Conservation (phyloP, 768 basidiomycete genomes). For the Cystobasidium onofrii region DNA sequence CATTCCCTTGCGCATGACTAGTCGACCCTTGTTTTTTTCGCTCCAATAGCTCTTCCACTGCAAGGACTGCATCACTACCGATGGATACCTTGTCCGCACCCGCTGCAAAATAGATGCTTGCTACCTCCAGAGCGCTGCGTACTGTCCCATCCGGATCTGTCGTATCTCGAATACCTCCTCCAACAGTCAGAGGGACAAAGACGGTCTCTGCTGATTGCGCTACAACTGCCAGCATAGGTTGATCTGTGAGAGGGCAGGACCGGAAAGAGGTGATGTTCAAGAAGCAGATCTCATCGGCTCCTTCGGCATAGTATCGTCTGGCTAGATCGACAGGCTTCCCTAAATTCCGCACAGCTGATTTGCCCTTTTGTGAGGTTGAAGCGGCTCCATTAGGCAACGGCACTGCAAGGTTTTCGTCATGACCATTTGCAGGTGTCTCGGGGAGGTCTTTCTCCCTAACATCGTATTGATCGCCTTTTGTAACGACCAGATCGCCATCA, state of each 20-base stretch:
- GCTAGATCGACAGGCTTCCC: conserved; percentile 94
- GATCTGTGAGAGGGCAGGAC: conserved; percentile 84
- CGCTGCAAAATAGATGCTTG: conserved; percentile 88
- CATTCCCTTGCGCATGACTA: conserved; percentile 53
- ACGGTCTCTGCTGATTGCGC: conserved; percentile 77
- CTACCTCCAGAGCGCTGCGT: conserved; percentile 82
- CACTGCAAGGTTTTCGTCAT: not conserved
- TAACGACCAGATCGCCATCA: conserved; percentile 90
- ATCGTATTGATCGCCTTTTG: conserved; percentile 98
- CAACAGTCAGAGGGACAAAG: conserved; percentile 96
- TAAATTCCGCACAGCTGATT: conserved; percentile 69
- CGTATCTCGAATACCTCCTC: conserved; percentile 94
- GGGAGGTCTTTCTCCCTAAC: conserved; percentile 65
- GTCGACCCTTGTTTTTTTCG: conserved; percentile 40
- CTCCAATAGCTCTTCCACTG: conserved; percentile 66
- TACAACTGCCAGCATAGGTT: conserved; percentile 96
- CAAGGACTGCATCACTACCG: conserved; percentile 88
- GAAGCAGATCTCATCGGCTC: conserved; percentile 93
- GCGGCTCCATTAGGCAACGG: conserved; percentile 4
- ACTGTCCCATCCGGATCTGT: conserved; percentile 88
- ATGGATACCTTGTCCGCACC: conserved; percentile 99
- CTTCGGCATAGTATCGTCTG: conserved; percentile 69
- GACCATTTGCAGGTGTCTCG: not conserved
- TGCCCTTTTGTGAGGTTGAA: conserved; percentile 24
- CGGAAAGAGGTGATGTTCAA: conserved; percentile 99